These are phyloP conservation scores for Schizophyllum amplum DNA, from an alignment of 1,284 basidiomycete species.

Conservation along the genomic window DNA sequence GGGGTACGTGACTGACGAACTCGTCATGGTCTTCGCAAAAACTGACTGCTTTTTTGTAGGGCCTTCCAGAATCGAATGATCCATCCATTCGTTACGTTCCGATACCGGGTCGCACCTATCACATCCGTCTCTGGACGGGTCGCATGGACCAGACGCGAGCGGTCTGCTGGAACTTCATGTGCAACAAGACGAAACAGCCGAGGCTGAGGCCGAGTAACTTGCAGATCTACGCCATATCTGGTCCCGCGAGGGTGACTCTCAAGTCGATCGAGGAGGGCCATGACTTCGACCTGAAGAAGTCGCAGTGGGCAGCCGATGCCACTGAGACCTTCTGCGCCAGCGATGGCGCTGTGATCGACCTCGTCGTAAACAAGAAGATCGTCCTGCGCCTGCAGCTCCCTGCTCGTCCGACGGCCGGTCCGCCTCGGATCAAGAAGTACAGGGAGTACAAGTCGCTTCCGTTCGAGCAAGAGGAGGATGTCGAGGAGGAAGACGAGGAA, in stretches of 20 bases:
- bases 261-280: slow-evolving; percentile 35
- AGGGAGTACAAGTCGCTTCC: neutral
- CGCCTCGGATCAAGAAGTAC: neutral
- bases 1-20: neutral
- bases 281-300: slow-evolving; percentile 35
- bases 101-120: neutral
- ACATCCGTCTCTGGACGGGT: neutral
- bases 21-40: neutral
- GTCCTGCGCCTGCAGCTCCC: neutral
- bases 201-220: neutral
- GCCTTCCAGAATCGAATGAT: neutral
- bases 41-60: neutral
- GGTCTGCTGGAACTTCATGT: neutral
- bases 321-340: neutral
- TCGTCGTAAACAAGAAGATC: neutral
- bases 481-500: neutral
- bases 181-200: neutral
- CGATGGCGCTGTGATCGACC: neutral
- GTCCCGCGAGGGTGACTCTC: slow-evolving; percentile 16
- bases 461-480: neutral
- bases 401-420: neutral
- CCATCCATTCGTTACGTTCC: neutral
- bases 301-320: neutral
- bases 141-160: neutral
- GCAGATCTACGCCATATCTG: neutral